phyloP scores from a whole-genome alignment of 1,284 basidiomycete genomes.

The Ganoderma lucidum region DNA sequence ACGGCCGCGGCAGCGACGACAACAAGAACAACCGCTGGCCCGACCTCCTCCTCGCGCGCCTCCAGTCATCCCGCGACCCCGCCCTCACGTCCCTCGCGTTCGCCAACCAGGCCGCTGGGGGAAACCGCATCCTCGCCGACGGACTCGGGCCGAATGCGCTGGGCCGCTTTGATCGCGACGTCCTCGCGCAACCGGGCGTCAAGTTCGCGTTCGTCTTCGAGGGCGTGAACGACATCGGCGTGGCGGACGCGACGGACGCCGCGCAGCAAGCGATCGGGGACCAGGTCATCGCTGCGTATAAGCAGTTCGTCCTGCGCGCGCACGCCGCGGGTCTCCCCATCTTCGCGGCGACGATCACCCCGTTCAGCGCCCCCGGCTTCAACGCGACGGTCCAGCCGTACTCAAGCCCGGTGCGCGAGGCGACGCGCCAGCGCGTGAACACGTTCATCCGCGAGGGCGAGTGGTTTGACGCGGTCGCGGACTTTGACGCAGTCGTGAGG shows the following conservation, averaged over 20 bases:
- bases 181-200: conserved; percentile 53
- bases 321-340: conserved; percentile 52
- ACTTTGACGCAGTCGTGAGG: conserved; percentile 53
- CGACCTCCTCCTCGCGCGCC: conserved; percentile 52
- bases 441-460: conserved; percentile 51
- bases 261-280: conserved; percentile 49
- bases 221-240: conserved; percentile 62
- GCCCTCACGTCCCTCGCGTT: conserved; percentile 47
- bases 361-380: conserved; percentile 48
- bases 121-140: conserved; percentile 58
- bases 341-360: conserved; percentile 60
- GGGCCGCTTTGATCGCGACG: conserved; percentile 58
- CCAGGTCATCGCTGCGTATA: conserved; percentile 51
- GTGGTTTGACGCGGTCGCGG: conserved; percentile 55
- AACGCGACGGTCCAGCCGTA: conserved; percentile 47
- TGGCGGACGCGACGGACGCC: conserved; percentile 43
- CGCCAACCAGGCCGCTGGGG: conserved; percentile 59
- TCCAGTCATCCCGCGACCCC: conserved; percentile 45
- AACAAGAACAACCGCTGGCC: conserved; percentile 56
- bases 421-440: conserved; percentile 52
- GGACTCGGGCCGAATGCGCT: conserved; percentile 56
- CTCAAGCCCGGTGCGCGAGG: conserved; percentile 49
- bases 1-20: conserved; percentile 44
- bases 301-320: conserved; percentile 53
- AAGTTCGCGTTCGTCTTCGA: conserved; percentile 59